Base-by-base conservation (phyloP, 257 asterid species). In the Plantago ovata region DNA sequence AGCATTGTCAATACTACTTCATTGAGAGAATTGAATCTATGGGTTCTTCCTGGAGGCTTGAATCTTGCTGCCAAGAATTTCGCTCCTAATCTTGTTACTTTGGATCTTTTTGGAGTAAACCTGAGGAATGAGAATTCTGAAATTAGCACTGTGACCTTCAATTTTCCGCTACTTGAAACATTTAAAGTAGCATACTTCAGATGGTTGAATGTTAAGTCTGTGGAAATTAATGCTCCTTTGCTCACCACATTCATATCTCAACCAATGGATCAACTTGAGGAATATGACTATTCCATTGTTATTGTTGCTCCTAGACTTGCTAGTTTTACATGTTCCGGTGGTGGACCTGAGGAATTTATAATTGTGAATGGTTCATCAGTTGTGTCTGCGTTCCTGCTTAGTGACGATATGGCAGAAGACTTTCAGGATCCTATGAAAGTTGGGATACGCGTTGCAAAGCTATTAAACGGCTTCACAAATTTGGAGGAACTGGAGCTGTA, bases 361-460 rank as follows among this genome's bases (percentile, higher is more conserved):
- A 11, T 48, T 13, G 23, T 54, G 9, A n/a, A 36, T 36, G 44
- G 60, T 28, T 54, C 60, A 9, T 54, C 60, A 9, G 40, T 53
- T 53, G 16, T 16, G 10, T 9, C 12, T 33, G 59, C 23, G 1
- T 4, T 4, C 6, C 15, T 32, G 13, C 0, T 1, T 53, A 5
- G 3, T 13, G 2, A 0, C 16, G n/a, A 32, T 7, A 1, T 13
- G 7, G 0, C 3, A 6, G 13, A 1, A 0, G 21, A 13, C 8
- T 15, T 15, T 12, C 20, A n/a, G 49, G 9, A 13, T n/a, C 21
- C 3, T 14, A 8, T 14, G 16, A 13, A n/a, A 13, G 3, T 24
- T 53, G 58, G 44, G 16, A n/a, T 38, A 33, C 59, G 21, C n/a
- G 14, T 53, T 33, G 43, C 22, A 33, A 53, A 13, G 44, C 13